Conservation (phyloP, 495 filamentous ascomycete species). For the Podospora sp. region DNA sequence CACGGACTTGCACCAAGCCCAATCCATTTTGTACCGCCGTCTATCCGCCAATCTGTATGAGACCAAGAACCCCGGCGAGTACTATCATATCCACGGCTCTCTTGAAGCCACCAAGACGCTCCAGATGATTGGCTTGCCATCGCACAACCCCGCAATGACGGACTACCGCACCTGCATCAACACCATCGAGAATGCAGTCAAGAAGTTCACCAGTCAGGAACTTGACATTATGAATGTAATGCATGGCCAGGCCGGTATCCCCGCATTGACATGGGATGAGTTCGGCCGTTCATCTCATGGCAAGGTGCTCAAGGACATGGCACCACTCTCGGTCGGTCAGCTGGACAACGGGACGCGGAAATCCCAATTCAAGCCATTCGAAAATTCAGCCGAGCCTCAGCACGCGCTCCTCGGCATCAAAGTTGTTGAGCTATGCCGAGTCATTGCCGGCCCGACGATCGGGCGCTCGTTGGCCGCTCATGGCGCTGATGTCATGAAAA, state of each 20-base stretch:
- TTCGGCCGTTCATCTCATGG: slow-evolving; percentile 65
- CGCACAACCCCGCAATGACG: slow-evolving; percentile 62
- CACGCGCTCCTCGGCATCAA: slow-evolving; percentile 57
- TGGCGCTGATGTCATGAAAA: slow-evolving; percentile 69
- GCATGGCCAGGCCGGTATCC: slow-evolving; percentile 66
- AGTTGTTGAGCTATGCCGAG: slow-evolving; percentile 70
- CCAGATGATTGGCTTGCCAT: slow-evolving; percentile 70
- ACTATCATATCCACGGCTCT: slow-evolving; percentile 79
- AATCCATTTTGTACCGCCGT: slow-evolving; percentile 72
- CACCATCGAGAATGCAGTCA: slow-evolving; percentile 66
- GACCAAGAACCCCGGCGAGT: slow-evolving; percentile 65
- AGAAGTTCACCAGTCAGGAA: slow-evolving; percentile 62
- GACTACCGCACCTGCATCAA: slow-evolving; percentile 68
- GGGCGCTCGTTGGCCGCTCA: slow-evolving; percentile 68
- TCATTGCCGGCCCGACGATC: slow-evolving; percentile 65
- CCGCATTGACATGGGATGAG: slow-evolving; percentile 65
- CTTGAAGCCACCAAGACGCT: slow-evolving; percentile 69
- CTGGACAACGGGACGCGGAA: slow-evolving; percentile 40
- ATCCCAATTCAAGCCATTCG: slow-evolving; percentile 52
- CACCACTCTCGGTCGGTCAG: slow-evolving; percentile 30
- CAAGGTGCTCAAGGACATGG: slow-evolving; percentile 33
- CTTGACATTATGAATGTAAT: slow-evolving; percentile 66
- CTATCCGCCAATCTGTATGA: slow-evolving; percentile 76
- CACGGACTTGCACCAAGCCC: slow-evolving; percentile 69
- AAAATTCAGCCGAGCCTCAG: slow-evolving; percentile 37